Conservation (phyloP, 2,329 filamentous ascomycete genomes). For the Phymatotrichopsis omnivora region DNA sequence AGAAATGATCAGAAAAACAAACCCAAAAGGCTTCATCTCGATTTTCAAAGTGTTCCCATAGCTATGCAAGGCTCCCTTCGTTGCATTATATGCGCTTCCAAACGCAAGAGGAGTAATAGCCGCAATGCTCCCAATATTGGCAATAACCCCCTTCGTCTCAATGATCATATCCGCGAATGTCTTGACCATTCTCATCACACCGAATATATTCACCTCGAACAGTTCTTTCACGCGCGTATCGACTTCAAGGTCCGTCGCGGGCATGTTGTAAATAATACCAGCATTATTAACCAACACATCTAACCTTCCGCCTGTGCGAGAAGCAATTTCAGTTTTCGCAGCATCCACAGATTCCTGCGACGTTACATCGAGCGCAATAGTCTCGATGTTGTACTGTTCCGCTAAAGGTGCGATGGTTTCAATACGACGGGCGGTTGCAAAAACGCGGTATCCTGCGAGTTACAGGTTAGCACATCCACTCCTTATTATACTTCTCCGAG, state of each 20-base stretch:
- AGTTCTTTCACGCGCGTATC: conserved; percentile 16
- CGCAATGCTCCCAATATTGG: conserved; percentile 31
- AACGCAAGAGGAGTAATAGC: conserved; percentile 24
- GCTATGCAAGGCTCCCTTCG: conserved; percentile 31
- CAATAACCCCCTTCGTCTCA: conserved; percentile 31
- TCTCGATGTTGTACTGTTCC: not conserved
- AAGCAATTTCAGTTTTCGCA: not conserved
- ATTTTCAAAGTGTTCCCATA: conserved; percentile 29
- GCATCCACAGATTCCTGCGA: not conserved
- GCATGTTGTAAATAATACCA: conserved; percentile 4
- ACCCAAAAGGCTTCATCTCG: conserved; percentile 28
- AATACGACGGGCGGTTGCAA: conserved; percentile 46
- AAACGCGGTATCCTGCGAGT: conserved; percentile 47
- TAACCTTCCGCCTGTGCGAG: conserved; percentile 1
- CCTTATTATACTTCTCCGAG: no score
- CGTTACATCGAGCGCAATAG: conserved; percentile 5
- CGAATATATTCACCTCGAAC: conserved; percentile 34
- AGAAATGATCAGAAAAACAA: no score
- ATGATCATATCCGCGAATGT: conserved; percentile 32
- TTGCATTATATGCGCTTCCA: conserved; percentile 30
- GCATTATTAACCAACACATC: conserved; percentile 9
- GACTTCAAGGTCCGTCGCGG: no score
- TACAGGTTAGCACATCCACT: no score
- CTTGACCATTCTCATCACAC: conserved; percentile 32
- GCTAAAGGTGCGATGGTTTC: no score